Conservation (phyloP, 306 rosid genomes). For the Trifolium subterraneum region DNA sequence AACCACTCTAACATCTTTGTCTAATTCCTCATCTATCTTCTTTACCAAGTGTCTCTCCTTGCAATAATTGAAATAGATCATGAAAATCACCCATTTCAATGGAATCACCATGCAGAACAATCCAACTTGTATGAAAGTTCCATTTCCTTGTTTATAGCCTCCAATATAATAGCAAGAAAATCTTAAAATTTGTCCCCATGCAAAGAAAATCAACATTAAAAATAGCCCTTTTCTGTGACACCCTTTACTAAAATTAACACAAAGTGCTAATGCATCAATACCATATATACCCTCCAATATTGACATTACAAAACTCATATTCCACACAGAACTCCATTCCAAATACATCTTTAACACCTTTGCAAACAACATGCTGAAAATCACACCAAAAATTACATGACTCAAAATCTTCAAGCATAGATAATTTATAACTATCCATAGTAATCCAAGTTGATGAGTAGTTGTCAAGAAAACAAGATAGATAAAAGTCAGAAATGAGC, state of each 20-base stretch:
- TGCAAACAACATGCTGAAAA: constrained; percentile 35
- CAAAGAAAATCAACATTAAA: constrained; percentile 62
- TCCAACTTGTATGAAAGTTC: constrained; percentile 42
- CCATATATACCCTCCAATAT: constrained; percentile 56
- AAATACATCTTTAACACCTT: constrained; percentile 47
- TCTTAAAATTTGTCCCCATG: constrained; percentile 55
- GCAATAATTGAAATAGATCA: constrained; percentile 57
- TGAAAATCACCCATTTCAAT: constrained; percentile 61
- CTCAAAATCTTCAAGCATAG: not conserved
- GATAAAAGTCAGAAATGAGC: constrained; percentile 48
- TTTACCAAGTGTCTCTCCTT: constrained; percentile 44
- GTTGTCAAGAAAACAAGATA: constrained; percentile 42
- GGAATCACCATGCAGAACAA: constrained; percentile 52
- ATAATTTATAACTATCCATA: constrained; percentile 30
- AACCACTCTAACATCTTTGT: constrained; percentile 30
- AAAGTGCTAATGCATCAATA: constrained; percentile 48
- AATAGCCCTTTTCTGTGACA: constrained; percentile 45
- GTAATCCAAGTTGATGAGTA: constrained; percentile 42
- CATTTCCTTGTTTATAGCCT: constrained; percentile 40
- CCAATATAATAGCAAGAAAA: constrained; percentile 46
- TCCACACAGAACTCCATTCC: constrained; percentile 68
- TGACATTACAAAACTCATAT: constrained; percentile 62
- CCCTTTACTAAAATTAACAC: constrained; percentile 52
- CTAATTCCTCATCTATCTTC: constrained; percentile 50
- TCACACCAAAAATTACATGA: not conserved